Conservation (phyloP, 805 yeast genomes). For the Kurtzmaniella fragi region DNA sequence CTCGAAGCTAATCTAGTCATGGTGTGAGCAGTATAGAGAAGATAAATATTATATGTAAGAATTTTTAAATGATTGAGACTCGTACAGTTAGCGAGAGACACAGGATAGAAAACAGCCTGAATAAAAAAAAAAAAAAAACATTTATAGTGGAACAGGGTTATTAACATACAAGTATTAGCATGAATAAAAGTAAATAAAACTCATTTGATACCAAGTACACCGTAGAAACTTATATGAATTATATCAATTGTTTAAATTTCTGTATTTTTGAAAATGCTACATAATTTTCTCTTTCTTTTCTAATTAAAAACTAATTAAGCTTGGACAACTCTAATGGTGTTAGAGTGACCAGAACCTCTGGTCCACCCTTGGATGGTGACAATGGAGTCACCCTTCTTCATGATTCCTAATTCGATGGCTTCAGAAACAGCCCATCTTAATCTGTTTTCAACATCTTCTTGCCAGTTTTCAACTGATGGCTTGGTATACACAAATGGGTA, state of each 20-base stretch:
- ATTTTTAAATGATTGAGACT: too few species aligned
- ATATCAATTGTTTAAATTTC: too few species aligned
- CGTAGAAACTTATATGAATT: too few species aligned
- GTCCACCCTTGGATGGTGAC: conserved; percentile 99
- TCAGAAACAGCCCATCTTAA: conserved; percentile 87
- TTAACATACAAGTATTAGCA: too few species aligned
- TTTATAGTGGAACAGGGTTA: too few species aligned
- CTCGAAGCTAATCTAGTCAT: conserved; percentile 3
- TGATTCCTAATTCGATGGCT: conserved; percentile 82
- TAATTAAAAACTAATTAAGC: conserved; percentile 47
- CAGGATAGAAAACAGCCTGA: too few species aligned
- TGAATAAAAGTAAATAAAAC: too few species aligned
- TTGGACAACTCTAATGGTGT: conserved; percentile 89
- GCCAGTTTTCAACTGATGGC: conserved; percentile 76
- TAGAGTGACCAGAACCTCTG: conserved; percentile 97
- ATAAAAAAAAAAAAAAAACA: too few species aligned
- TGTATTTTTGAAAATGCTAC: too few species aligned
- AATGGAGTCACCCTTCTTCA: conserved; percentile 81
- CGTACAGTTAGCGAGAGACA: too few species aligned
- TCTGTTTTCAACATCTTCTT: conserved; percentile 92
- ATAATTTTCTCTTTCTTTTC: conserved; percentile 1
- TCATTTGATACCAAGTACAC: too few species aligned
- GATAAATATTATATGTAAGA: neutral
- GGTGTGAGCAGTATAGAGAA: too few species aligned
- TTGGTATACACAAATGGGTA: conserved; percentile 87